Percentiles rank a stretch among this genome's conserved stretches.
phyloP scores from a whole-genome alignment of 2,329 filamentous ascomycete species.

The Chrysoporthe austroafricana region DNA sequence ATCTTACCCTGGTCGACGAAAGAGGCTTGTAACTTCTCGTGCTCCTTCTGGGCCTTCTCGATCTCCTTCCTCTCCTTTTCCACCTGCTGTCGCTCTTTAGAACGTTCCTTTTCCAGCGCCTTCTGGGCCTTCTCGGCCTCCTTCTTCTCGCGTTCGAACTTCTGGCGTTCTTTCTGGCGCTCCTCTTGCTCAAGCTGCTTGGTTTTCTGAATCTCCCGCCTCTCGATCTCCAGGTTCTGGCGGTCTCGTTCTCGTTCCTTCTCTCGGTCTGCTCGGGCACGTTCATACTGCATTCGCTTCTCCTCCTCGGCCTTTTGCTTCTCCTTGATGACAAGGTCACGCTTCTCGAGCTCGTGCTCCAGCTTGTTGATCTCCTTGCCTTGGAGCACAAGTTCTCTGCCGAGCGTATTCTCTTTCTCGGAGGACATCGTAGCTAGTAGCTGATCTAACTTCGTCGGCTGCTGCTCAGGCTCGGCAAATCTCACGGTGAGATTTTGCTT shows the following conservation, averaged over 20 bases:
- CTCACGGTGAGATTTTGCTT: constrained; percentile 18
- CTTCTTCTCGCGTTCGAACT: constrained; percentile 6
- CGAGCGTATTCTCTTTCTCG: constrained; percentile 23
- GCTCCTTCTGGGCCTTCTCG: constrained; percentile 25
- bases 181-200: constrained; percentile 15
- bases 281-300: constrained; percentile 16
- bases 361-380: constrained; percentile 27
- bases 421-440: not conserved
- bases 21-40: constrained; percentile 23
- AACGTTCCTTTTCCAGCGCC: constrained; percentile 18
- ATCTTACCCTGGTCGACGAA: constrained; percentile 29
- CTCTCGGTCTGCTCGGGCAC: constrained; percentile 16
- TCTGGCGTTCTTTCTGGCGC: constrained; percentile 18
- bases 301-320: constrained; percentile 23
- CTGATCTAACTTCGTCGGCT: constrained; percentile 1
- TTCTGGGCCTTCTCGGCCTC: constrained; percentile 22
- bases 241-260: constrained; percentile 21
- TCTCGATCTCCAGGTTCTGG: constrained; percentile 24
- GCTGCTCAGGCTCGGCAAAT: constrained; percentile 26
- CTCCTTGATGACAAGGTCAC: constrained; percentile 19
- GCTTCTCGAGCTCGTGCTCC: constrained; percentile 25
- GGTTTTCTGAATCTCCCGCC: constrained; percentile 10
- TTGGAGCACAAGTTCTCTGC: constrained; percentile 27
- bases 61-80: constrained; percentile 22
- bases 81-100: constrained; percentile 17